Percentiles rank a stretch among this genome's conserved stretches.
Conservation (phyloP, 2,329 filamentous ascomycete genomes). For the Sporothrix schenckii region DNA sequence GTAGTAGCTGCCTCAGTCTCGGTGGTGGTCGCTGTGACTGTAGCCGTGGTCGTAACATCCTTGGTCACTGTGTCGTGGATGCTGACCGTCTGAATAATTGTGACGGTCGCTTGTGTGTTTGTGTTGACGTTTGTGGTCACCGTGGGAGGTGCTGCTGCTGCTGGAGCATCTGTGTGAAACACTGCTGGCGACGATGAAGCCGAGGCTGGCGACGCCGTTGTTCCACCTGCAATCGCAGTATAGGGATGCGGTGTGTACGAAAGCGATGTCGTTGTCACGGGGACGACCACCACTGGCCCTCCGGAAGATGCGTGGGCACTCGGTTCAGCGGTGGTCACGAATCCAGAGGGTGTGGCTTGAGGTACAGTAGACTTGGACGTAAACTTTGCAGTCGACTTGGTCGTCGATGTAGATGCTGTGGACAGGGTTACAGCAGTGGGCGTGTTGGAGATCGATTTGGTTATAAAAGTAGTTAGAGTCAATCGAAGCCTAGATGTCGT, state of each 20-base stretch:
- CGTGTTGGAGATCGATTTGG: slow-evolving; percentile 2
- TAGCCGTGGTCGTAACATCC: slow-evolving; percentile 12
- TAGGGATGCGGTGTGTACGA: not conserved
- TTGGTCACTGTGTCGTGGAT: slow-evolving; percentile 34
- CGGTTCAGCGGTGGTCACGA: slow-evolving; percentile 8
- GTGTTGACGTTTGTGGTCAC: not conserved
- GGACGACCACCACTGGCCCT: not conserved
- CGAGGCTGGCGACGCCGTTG: not conserved
- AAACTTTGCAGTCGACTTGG: not conserved
- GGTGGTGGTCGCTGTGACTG: slow-evolving; percentile 1
- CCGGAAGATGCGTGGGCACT: not conserved
- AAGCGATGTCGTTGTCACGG: not conserved
- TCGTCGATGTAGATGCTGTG: not conserved
- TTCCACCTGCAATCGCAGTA: slow-evolving; percentile 5
- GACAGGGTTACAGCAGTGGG: not conserved
- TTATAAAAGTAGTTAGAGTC: slow-evolving; percentile 26
- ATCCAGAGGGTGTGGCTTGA: not conserved
- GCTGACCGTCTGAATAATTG: slow-evolving; percentile 26
- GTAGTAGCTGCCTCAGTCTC: slow-evolving; percentile 27
- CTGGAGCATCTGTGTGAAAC: not conserved
- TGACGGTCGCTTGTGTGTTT: slow-evolving; percentile 21
- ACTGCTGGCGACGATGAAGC: not conserved
- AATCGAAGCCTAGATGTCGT: slow-evolving; percentile 24
- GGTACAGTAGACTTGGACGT: not conserved
- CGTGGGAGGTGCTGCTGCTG: not conserved